Conservation (phyloP, 1,284 basidiomycete genomes). For the Trametes hirsuta region DNA sequence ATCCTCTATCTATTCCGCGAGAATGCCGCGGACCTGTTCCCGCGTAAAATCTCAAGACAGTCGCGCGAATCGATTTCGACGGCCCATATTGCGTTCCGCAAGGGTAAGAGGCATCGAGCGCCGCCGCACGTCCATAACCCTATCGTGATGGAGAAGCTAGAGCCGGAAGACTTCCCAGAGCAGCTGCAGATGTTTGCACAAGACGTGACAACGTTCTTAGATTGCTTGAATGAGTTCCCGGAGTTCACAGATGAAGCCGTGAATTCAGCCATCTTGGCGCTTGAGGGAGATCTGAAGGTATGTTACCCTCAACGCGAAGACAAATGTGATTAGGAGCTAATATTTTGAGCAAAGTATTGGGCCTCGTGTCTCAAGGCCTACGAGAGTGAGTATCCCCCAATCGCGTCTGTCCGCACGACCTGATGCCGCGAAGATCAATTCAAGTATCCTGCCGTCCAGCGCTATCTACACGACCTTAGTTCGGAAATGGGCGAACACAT, state of each 20-base stretch:
- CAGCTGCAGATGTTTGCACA: conserved; percentile 61
- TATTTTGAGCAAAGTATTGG: conserved; percentile 55
- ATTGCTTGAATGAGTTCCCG: conserved; percentile 74
- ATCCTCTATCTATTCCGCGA: conserved; percentile 68
- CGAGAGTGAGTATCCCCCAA: conserved; percentile 41
- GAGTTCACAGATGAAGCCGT: conserved; percentile 75
- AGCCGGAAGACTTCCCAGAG: conserved; percentile 64
- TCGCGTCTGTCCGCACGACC: not conserved
- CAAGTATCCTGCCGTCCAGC: conserved; percentile 66
- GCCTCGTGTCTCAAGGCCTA: conserved; percentile 68
- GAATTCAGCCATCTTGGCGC: conserved; percentile 64
- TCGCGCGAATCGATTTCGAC: conserved; percentile 45
- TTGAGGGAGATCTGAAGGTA: conserved; percentile 70
- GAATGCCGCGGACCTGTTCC: conserved; percentile 73
- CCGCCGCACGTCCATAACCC: conserved; percentile 55
- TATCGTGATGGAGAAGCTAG: conserved; percentile 54
- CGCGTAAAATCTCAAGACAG: conserved; percentile 57
- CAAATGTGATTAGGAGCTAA: conserved; percentile 3
- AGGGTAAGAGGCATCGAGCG: conserved; percentile 33
- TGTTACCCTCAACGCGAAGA: conserved; percentile 1
- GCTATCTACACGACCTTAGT: conserved; percentile 72
- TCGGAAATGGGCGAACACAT: conserved; percentile 72
- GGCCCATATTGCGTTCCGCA: conserved; percentile 35
- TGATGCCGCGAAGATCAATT: conserved; percentile 56
- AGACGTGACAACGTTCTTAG: conserved; percentile 65